Evolutionary conservation across 2,329 filamentous ascomycete genomes (phyloP).

Genomic region (Sporothrix pallida): DNA sequence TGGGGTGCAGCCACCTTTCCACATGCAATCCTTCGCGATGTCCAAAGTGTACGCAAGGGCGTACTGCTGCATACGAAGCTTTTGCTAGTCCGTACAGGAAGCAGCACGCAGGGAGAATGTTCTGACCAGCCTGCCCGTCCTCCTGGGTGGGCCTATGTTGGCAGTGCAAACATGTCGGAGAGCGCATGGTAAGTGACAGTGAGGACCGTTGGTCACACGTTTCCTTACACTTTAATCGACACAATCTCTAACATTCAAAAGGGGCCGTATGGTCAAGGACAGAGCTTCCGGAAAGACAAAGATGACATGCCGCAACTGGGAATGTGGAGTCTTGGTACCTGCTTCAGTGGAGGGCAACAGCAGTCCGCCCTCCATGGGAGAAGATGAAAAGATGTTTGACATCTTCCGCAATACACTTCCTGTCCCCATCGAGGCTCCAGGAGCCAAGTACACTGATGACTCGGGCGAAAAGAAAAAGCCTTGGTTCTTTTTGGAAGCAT

Average conservation of each 20-base stretch:
- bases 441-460: slow-evolving; percentile 52
- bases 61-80: slow-evolving; percentile 90
- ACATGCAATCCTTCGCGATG: slow-evolving; percentile 72
- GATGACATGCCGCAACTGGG: slow-evolving; percentile 90
- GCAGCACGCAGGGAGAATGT: slow-evolving; percentile 38
- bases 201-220: no score
- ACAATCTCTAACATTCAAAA: slow-evolving; percentile 43
- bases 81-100: slow-evolving; percentile 51
- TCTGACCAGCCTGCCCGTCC: slow-evolving; percentile 24
- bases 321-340: slow-evolving; percentile 84
- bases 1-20: slow-evolving; percentile 76
- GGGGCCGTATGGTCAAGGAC: slow-evolving; percentile 79
- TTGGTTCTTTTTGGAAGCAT: slow-evolving; percentile 49
- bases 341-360: slow-evolving; percentile 46
- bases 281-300: slow-evolving; percentile 70
- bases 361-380: slow-evolving; percentile 16
- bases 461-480: slow-evolving; percentile 42
- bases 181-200: slow-evolving; percentile 76
- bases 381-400: slow-evolving; percentile 42
- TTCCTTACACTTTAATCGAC: no score
- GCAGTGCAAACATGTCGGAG: slow-evolving; percentile 90
- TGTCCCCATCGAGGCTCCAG: slow-evolving; percentile 68
- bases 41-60: slow-evolving; percentile 70
- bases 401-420: slow-evolving; percentile 63
- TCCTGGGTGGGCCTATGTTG: slow-evolving; percentile 79